Percentiles rank a stretch among this genome's conserved stretches.
phyloP scores from a whole-genome alignment of 176 grass and related monocot genomes.

The Otatea glauca region DNA sequence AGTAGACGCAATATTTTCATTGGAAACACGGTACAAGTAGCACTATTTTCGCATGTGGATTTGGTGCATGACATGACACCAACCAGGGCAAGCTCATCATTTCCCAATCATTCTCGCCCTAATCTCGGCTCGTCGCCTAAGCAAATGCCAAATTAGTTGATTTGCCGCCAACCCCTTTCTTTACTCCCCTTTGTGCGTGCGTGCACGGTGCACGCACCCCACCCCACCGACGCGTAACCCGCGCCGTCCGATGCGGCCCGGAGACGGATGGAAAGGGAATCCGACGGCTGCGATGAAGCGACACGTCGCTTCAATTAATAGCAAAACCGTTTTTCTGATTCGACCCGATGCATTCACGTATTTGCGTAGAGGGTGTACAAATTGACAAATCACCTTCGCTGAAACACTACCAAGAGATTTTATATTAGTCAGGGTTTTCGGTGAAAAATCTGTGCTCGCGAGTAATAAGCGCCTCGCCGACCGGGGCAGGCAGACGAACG shows the following conservation, averaged over 20 bases:
- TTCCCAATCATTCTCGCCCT: background rate
- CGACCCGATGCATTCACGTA: background rate
- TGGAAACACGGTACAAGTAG: no score
- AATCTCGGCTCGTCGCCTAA: slow-evolving; percentile 37
- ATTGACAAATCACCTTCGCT: background rate
- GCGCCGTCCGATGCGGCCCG: background rate
- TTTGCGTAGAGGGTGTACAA: background rate
- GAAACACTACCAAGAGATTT: background rate
- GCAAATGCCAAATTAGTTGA: background rate
- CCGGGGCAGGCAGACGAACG: background rate
- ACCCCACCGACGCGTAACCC: background rate
- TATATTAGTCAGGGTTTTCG: background rate
- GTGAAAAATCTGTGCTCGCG: background rate
- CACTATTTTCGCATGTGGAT: background rate
- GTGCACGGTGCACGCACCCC: no score
- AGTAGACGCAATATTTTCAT: no score
- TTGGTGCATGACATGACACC: background rate
- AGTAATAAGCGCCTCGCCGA: background rate
- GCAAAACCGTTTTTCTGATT: background rate
- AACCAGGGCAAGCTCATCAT: no score
- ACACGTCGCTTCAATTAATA: background rate
- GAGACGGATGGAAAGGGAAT: background rate
- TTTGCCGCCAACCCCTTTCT: background rate
- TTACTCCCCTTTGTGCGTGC: no score
- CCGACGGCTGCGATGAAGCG: background rate